Percentiles rank a stretch among this genome's conserved stretches.
Evolutionary conservation across 2,329 filamentous ascomycete genomes (phyloP).

Genomic region (Fusarium sp.): DNA sequence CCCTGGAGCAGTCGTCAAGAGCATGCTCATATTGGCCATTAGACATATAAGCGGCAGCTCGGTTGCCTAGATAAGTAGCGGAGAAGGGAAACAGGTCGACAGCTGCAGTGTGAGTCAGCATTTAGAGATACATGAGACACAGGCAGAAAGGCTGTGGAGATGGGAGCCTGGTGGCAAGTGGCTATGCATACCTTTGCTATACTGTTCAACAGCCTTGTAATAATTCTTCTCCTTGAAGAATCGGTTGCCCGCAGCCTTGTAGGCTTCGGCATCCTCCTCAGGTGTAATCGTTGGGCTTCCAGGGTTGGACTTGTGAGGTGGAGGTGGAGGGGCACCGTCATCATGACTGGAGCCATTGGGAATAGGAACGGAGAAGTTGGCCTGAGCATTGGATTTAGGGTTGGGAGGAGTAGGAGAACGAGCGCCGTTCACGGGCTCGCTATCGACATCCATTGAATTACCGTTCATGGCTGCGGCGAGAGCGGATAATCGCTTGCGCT

Average conservation of each 20-base stretch:
- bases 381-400: slow-evolving; percentile 53
- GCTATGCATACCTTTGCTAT: slow-evolving; percentile 82
- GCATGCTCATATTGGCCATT: slow-evolving; percentile 83
- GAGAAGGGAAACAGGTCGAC: slow-evolving; percentile 89
- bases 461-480: slow-evolving; percentile 71
- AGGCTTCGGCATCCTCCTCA: slow-evolving; percentile 85
- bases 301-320: slow-evolving; percentile 76
- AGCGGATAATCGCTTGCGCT: slow-evolving; percentile 80
- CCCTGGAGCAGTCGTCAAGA: slow-evolving; percentile 86
- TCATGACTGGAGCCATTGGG: slow-evolving; percentile 61
- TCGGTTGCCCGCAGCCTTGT: slow-evolving; percentile 94
- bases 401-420: slow-evolving; percentile 64
- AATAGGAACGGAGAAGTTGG: slow-evolving; percentile 66
- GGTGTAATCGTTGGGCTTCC: slow-evolving; percentile 67
- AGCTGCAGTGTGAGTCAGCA: slow-evolving; percentile 65
- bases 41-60: slow-evolving; percentile 93
- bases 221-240: slow-evolving; percentile 97
- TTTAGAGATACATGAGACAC: slow-evolving; percentile 8
- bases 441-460: slow-evolving; percentile 82
- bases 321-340: slow-evolving; percentile 71
- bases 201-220: slow-evolving; percentile 87
- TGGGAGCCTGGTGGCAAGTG: slow-evolving; percentile 1
- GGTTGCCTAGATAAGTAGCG: slow-evolving; percentile 92
- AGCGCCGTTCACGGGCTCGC: slow-evolving; percentile 66
- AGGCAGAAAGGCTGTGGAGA: slow-evolving; percentile 2